Conservation (phyloP, 2,329 filamentous ascomycete genomes). For the Elsinoe necatrix region DNA sequence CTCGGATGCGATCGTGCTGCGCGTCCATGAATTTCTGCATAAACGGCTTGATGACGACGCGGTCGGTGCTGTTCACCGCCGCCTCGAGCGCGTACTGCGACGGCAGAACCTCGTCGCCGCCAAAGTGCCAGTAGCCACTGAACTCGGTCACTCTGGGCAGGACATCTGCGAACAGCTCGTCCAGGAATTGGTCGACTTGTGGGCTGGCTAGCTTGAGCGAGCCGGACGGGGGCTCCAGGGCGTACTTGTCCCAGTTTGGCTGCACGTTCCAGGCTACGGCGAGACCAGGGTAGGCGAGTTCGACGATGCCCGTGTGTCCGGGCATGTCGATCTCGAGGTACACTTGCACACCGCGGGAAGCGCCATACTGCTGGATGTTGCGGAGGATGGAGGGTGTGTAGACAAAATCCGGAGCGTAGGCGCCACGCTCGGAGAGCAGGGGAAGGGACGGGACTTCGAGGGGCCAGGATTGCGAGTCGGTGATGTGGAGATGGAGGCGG, state of each 20-base stretch:
- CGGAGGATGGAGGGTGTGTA: slow-evolving; percentile 60
- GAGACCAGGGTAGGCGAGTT: slow-evolving; percentile 59
- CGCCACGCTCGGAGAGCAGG: slow-evolving; percentile 61
- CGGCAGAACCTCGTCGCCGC: slow-evolving; percentile 77
- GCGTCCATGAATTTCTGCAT: slow-evolving; percentile 69
- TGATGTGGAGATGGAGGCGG: slow-evolving; percentile 69
- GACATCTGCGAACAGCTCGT: slow-evolving; percentile 65
- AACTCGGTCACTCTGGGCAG: slow-evolving; percentile 63
- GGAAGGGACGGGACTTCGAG: slow-evolving; percentile 70
- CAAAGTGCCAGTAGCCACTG: slow-evolving; percentile 71
- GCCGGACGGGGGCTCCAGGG: slow-evolving; percentile 48
- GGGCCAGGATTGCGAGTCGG: slow-evolving; percentile 79
- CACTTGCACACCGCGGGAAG: slow-evolving; percentile 59
- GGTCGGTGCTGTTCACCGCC: slow-evolving; percentile 58
- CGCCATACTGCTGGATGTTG: slow-evolving; percentile 61
- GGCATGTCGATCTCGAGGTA: slow-evolving; percentile 75
- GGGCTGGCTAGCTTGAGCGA: slow-evolving; percentile 69
- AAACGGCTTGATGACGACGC: slow-evolving; percentile 59
- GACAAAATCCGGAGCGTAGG: slow-evolving; percentile 58
- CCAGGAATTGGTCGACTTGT: slow-evolving; percentile 61
- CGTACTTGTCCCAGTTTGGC: slow-evolving; percentile 46
- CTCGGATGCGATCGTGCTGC: slow-evolving; percentile 57
- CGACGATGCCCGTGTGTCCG: slow-evolving; percentile 64
- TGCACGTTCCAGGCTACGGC: slow-evolving; percentile 54
- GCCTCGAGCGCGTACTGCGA: slow-evolving; percentile 68